phyloP scores from a whole-genome alignment of 345 rosid species.

The Lagerstroemia speciosa region DNA sequence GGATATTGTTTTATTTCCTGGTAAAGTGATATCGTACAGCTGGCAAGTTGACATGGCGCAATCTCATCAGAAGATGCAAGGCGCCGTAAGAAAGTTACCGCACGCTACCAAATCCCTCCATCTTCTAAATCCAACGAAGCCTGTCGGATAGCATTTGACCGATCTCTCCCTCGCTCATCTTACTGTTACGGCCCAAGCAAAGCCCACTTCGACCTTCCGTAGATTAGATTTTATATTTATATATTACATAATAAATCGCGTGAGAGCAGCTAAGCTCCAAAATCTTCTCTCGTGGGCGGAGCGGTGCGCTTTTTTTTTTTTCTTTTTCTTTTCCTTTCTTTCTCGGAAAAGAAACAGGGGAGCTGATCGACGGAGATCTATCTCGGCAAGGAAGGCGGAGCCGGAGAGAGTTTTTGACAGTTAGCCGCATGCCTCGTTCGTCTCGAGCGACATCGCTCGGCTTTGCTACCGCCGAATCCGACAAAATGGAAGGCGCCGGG shows the following conservation, averaged over 20 bases:
- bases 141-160: no score
- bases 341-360: neutral
- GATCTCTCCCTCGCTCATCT: no score
- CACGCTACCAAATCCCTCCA: neutral
- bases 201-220: neutral
- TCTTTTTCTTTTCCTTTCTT: no score
- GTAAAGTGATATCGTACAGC: neutral
- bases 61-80: neutral
- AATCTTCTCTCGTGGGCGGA: no score
- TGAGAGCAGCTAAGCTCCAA: neutral
- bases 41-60: neutral
- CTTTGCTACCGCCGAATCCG: slow-evolving; percentile 35
- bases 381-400: neutral
- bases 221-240: slow-evolving; percentile 1
- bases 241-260: neutral
- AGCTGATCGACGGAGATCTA: neutral
- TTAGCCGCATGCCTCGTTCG: slow-evolving; percentile 35
- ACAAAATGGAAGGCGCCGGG: slow-evolving; percentile 63
- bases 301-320: neutral
- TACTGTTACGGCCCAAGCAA: neutral
- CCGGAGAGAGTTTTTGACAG: neutral
- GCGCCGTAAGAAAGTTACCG: neutral
- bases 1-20: no score
- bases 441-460: slow-evolving; percentile 42
- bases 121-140: no score